A percentile compares a stretch with the other conserved stretches of the same genome.
Conservation (phyloP, 768 basidiomycete species). For the Russula sp. region DNA sequence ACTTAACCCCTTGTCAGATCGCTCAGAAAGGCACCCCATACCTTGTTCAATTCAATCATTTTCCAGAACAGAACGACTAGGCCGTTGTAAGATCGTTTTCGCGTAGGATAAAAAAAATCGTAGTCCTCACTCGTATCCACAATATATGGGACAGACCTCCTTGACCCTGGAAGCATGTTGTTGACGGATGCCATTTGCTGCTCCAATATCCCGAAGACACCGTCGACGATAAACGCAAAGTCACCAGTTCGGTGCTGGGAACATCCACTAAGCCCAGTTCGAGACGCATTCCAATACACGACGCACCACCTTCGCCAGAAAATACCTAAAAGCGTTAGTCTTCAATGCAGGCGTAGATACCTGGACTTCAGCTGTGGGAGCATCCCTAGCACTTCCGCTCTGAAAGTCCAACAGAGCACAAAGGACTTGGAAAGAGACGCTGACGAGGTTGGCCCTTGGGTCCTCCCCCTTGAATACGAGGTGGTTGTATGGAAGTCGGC, state of each 20-base stretch:
- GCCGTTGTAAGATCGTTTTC: not conserved
- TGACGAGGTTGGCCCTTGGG: slow-evolving; percentile 61
- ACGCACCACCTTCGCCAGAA: slow-evolving; percentile 58
- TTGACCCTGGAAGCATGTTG: slow-evolving; percentile 79
- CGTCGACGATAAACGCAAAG: slow-evolving; percentile 76
- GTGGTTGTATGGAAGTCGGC: slow-evolving; percentile 84
- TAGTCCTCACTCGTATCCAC: slow-evolving; percentile 64
- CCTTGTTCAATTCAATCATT: slow-evolving; percentile 89
- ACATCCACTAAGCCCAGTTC: not conserved
- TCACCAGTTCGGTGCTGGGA: slow-evolving; percentile 83
- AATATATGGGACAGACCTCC: slow-evolving; percentile 73
- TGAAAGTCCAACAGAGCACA: slow-evolving; percentile 77
- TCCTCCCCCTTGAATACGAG: slow-evolving; percentile 89
- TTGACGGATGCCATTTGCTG: slow-evolving; percentile 71
- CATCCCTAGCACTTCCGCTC: slow-evolving; percentile 63
- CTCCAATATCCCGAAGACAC: slow-evolving; percentile 59
- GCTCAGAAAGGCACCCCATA: slow-evolving; percentile 27
- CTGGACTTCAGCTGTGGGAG: slow-evolving; percentile 40
- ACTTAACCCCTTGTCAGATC: not conserved
- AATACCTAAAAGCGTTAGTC: slow-evolving; percentile 89
- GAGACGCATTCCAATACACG: not conserved
- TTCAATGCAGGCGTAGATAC: slow-evolving; percentile 47
- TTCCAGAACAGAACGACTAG: slow-evolving; percentile 85
- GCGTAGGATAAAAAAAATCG: not conserved
- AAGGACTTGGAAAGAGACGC: slow-evolving; percentile 71